A percentile compares a stretch with the other conserved stretches of the same genome.
These are phyloP conservation scores for Phytopythium helicoides DNA, from an alignment of 352 stramenopile genomes.

Conservation along the genomic window DNA sequence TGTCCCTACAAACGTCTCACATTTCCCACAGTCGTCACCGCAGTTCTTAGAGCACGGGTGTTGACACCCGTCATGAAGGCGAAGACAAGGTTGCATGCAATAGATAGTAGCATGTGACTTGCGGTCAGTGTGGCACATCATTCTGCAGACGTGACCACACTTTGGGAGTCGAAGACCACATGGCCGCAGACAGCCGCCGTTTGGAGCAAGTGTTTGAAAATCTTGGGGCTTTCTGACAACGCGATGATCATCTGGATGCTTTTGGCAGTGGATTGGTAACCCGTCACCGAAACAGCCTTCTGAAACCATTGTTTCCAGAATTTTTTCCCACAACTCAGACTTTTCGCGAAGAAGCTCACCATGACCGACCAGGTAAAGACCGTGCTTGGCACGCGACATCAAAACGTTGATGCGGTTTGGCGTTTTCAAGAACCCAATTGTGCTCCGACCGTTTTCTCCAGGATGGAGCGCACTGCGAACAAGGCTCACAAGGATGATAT, in stretches of 20 bases:
- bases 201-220: conserved; percentile 48
- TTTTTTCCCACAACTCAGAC: conserved; percentile 40
- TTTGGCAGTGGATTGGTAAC: conserved; percentile 42
- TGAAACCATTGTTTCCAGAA: conserved; percentile 56
- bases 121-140: conserved; percentile 63
- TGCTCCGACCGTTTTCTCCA: conserved; percentile 14
- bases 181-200: conserved; percentile 62
- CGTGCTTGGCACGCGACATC: conserved; percentile 55
- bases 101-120: conserved; percentile 34
- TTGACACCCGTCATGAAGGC: conserved; percentile 34
- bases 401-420: conserved; percentile 73
- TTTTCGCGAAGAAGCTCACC: conserved; percentile 26
- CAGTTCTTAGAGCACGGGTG: conserved; percentile 62
- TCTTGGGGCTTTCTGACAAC: conserved; percentile 20
- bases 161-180: conserved; percentile 47
- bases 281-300: conserved; percentile 35
- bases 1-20: conserved; percentile 31
- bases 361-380: conserved; percentile 63
- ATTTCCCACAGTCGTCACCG: conserved; percentile 57
- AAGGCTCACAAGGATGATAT: conserved; percentile 58
- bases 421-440: conserved; percentile 76
- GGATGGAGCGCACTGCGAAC: conserved; percentile 56
- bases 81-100: conserved; percentile 58
- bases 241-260: conserved; percentile 25
- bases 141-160: conserved; percentile 48